Percentiles rank a stretch among this genome's conserved stretches.
Conservation (phyloP, 257 asterid genomes). For the Scutellaria minor region DNA sequence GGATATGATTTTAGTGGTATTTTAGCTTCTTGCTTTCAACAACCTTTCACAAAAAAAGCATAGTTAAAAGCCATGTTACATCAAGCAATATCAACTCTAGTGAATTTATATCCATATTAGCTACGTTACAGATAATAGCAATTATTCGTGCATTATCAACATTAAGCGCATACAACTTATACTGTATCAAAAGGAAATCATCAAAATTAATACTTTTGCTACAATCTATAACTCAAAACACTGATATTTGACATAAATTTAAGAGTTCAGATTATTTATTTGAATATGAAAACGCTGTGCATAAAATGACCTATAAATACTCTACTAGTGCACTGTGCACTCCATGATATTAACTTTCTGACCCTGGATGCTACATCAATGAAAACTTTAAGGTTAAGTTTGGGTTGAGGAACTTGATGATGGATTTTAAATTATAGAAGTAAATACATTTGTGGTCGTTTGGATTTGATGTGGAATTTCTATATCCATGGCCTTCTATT, state of each 20-base stretch:
- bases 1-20: conserved; percentile 57
- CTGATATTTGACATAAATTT: neutral
- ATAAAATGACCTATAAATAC: neutral
- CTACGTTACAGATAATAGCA: neutral
- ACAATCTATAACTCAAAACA: neutral
- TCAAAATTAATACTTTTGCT: neutral
- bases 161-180: neutral
- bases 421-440: too few species aligned
- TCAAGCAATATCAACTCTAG: neutral
- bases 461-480: neutral
- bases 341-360: neutral
- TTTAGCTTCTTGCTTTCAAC: conserved; percentile 62
- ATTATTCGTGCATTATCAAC: neutral
- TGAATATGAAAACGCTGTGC: neutral
- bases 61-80: conserved; percentile 3
- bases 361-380: too few species aligned
- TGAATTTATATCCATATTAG: neutral
- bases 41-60: conserved; percentile 43
- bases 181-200: neutral
- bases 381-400: neutral
- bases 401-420: too few species aligned
- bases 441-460: too few species aligned
- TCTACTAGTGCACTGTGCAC: conserved; percentile 6
- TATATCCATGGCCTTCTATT: neutral
- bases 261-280: neutral